A percentile compares a stretch with the other conserved stretches of the same genome.
Conservation (phyloP, 23 red algal species). For the Rhodosorus marinus region DNA sequence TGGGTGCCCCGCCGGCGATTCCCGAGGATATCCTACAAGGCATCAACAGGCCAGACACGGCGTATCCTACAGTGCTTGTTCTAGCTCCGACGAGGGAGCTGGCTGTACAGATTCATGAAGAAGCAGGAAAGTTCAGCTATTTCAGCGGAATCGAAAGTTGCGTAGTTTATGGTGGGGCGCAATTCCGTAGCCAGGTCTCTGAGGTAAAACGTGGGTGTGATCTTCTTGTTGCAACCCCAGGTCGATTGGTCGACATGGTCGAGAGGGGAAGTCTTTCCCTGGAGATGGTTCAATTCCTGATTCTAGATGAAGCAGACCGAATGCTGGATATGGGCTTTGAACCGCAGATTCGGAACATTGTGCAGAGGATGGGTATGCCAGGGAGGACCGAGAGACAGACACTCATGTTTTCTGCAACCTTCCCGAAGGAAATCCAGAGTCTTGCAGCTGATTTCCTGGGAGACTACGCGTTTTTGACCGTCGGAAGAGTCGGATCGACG, state of each 20-base stretch:
- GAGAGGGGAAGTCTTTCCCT: neutral
- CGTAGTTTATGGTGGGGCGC: neutral
- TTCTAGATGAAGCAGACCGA: slow-evolving; percentile 25
- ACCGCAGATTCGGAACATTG: slow-evolving; percentile 6
- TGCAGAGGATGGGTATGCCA: slow-evolving; percentile 1
- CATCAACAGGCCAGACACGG: no score
- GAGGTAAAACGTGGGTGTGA: neutral
- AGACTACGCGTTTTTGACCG: neutral
- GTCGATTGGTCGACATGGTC: slow-evolving; percentile 3
- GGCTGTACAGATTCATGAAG: slow-evolving; percentile 3
- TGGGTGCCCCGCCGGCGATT: neutral
- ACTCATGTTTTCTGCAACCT: slow-evolving; percentile 20
- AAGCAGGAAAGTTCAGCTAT: neutral
- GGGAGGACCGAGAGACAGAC: slow-evolving; percentile 22
- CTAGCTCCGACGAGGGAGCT: slow-evolving; percentile 19
- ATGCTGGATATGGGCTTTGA: slow-evolving; percentile 24
- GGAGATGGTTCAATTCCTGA: slow-evolving; percentile 10
- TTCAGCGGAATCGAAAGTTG: neutral
- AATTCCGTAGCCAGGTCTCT: neutral
- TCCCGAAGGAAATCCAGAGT: neutral
- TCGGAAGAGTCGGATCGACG: neutral
- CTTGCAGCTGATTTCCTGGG: slow-evolving; percentile 5
- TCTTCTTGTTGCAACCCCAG: slow-evolving; percentile 10
- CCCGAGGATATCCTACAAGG: neutral
- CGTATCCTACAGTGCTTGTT: no score